Conservation (phyloP, 108 stramenopile species). For the Cyclotella distinguenda region DNA sequence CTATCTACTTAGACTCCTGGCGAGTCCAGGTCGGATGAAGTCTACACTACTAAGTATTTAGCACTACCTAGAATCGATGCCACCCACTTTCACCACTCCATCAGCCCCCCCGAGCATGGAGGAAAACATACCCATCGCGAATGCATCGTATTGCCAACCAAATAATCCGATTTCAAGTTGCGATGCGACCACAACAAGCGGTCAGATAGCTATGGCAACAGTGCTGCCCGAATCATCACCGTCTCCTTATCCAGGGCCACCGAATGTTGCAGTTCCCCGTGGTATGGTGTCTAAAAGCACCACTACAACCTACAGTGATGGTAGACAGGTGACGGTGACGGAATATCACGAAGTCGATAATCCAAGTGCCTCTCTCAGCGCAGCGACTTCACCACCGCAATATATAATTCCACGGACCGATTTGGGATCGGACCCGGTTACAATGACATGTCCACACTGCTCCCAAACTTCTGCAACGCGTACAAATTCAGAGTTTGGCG, state of each 20-base stretch:
- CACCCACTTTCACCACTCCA: too few species aligned
- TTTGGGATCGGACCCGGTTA: slow-evolving; percentile 23
- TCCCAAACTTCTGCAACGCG: slow-evolving; percentile 16
- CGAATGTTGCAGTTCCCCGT: not conserved
- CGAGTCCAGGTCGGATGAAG: too few species aligned
- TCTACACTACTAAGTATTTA: too few species aligned
- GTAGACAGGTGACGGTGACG: slow-evolving; percentile 43
- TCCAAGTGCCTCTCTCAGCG: slow-evolving; percentile 3
- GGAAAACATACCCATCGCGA: too few species aligned
- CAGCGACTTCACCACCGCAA: not conserved
- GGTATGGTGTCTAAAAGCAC: slow-evolving; percentile 20
- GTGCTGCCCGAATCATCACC: not conserved
- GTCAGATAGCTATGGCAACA: not conserved
- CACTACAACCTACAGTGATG: slow-evolving; percentile 37
- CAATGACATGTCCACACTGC: slow-evolving; percentile 32
- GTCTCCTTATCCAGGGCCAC: not conserved
- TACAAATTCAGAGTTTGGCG: slow-evolving; percentile 11
- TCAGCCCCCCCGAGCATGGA: too few species aligned
- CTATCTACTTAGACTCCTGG: too few species aligned
- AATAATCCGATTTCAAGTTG: slow-evolving; percentile 1
- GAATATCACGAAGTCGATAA: slow-evolving; percentile 15
- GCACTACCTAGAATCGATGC: too few species aligned
- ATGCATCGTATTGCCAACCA: too few species aligned
- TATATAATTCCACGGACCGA: slow-evolving; percentile 19
- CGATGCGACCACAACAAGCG: not conserved